Evolutionary conservation across 768 basidiomycete genomes (phyloP), one percentile per base, ranked within the genome.

Genomic region (Kwoniella mangroviensis): DNA sequence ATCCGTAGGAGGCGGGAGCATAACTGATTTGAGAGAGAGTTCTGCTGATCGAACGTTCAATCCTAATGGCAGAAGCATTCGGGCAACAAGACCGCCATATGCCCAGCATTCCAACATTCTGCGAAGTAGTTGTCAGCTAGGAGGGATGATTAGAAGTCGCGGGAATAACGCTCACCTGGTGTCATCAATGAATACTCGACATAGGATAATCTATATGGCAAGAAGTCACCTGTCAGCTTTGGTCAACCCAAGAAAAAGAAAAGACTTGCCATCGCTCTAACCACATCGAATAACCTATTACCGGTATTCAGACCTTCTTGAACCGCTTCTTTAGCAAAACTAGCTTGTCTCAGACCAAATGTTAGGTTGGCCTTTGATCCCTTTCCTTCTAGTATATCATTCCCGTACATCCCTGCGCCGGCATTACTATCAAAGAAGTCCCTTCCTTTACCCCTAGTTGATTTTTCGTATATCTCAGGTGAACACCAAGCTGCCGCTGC

Each of bases 401-500:
- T 60, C 6, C 58, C 58, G 26, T 60, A 60, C 58, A 60, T 60
- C 15, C 58, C 58, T n/a, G 40, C 17, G 26, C 58, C 58, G 21
- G 40, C 34, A 34, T 34, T 4, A 22, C 34, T 21, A 60, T 63
- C 62, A 15, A 63, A 51, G 45, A 60, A 60, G n/a, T 51, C 55
- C 57, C 42, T 66, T n/a, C 65, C 51, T 42, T 64, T 60, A 4
- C 56, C 68, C 55, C 65, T 55, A 26, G 56, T n/a, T 4, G 65
- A 68, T 26, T 70, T 65, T 28, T 63, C 72, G 26, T 69, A 73
- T 26, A 73, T 40, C 12, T 45, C 62, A 7, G 79, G 79, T 12
- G 65, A 26, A 56, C 79, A 80, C 79, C 79, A 80, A 10, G 72
- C 66, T 71, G 91, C 90, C 21, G 90, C 89, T 41, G 90, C 86